These are phyloP conservation scores for Rhodocollybia butyracea DNA, from an alignment of 768 basidiomycete genomes.

Conservation along the genomic window DNA sequence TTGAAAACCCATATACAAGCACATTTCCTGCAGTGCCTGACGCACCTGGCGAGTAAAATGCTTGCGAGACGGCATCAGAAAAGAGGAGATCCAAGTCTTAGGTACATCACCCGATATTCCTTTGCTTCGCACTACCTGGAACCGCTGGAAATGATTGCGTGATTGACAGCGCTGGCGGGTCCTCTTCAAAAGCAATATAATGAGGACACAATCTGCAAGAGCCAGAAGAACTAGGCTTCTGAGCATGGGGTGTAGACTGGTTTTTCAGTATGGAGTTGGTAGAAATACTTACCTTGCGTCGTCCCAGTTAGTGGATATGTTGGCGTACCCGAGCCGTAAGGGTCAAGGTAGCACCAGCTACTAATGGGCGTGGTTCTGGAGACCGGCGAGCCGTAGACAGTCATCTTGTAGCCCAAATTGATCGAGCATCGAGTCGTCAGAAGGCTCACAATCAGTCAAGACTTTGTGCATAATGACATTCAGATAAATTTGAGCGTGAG, in stretches of 20 bases:
- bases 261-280: too few relatives aligned
- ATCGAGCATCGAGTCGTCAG: too few relatives aligned
- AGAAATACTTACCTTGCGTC: constrained; percentile 92
- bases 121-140: too few relatives aligned
- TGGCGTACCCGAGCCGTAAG: constrained; percentile 46
- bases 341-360: constrained; percentile 83
- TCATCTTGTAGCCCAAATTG: constrained; percentile 69
- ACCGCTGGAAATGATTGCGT: too few relatives aligned
- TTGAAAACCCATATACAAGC: not conserved
- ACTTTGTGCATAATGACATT: constrained; percentile 46
- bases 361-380: constrained; percentile 65
- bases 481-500: constrained; percentile 73
- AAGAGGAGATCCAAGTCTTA: too few relatives aligned
- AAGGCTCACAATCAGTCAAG: constrained; percentile 6
- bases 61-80: constrained; percentile 82
- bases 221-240: constrained; percentile 74
- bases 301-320: constrained; percentile 85
- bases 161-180: constrained; percentile 54
- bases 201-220: constrained; percentile 91
- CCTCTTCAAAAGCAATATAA: constrained; percentile 67
- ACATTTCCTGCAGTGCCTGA: constrained; percentile 43
- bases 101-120: too few relatives aligned
- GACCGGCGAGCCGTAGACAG: constrained; percentile 71
- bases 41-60: constrained; percentile 48
- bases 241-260: constrained; percentile 70